Conservation (phyloP, 2,329 filamentous ascomycete species). For the Aaosphaeria arxii region DNA sequence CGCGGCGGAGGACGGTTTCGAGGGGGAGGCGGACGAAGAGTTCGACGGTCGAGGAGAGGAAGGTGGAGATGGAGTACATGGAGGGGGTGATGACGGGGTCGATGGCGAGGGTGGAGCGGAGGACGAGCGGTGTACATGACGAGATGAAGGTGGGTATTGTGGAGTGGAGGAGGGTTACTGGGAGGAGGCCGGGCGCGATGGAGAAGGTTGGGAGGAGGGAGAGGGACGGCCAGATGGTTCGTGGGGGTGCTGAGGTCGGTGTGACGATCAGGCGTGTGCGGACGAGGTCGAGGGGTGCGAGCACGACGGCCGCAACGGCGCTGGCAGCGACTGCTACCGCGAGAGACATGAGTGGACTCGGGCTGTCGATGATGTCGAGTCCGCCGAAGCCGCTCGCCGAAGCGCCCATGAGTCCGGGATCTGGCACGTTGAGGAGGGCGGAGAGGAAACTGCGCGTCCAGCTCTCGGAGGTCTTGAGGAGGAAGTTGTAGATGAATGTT, state of each 20-base stretch:
- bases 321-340: slow-evolving; percentile 67
- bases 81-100: slow-evolving; percentile 79
- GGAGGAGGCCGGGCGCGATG: slow-evolving; percentile 66
- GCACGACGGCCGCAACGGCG: slow-evolving; percentile 69
- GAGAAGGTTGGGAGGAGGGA: slow-evolving; percentile 69
- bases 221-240: slow-evolving; percentile 75
- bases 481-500: slow-evolving; percentile 85
- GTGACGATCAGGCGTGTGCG: slow-evolving; percentile 86
- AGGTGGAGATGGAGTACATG: slow-evolving; percentile 78
- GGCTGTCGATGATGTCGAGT: slow-evolving; percentile 75
- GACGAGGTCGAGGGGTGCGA: slow-evolving; percentile 86
- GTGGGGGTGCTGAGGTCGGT: slow-evolving; percentile 68
- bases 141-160: slow-evolving; percentile 80
- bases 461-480: slow-evolving; percentile 83
- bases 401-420: slow-evolving; percentile 60
- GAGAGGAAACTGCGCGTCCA: slow-evolving; percentile 91
- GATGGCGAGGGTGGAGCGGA: slow-evolving; percentile 80
- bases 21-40: slow-evolving; percentile 85
- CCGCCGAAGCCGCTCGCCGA: slow-evolving; percentile 54
- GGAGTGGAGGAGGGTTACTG: slow-evolving; percentile 85
- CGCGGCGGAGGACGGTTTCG: slow-evolving; percentile 86
- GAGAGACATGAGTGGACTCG: slow-evolving; percentile 78
- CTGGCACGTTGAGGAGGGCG: slow-evolving; percentile 84
- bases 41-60: slow-evolving; percentile 74
- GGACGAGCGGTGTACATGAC: slow-evolving; percentile 76